Evolutionary conservation across 352 stramenopile genomes (phyloP), one percentile per base, ranked within the genome.

Genomic region (Phytophthora tubulina): DNA sequence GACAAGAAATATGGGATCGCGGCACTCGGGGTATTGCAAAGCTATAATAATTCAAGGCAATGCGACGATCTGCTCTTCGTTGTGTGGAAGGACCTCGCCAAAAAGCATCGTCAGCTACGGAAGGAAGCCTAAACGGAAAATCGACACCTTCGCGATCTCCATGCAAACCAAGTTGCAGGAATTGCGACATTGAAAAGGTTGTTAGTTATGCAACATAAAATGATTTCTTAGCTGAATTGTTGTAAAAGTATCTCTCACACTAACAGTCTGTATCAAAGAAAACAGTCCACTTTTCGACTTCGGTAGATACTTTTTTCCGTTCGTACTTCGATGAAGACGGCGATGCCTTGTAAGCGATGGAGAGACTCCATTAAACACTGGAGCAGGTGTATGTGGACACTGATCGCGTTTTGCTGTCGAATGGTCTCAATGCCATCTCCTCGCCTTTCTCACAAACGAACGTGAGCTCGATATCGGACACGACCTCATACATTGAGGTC

Each of bases 41-140:
- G 13, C 9, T 9, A 2, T 42, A 4, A 13, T 1, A 27, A 8
- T 11, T 21, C 27, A 31, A 32, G 27, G 15, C 55, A 32, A 42
- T 9, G 1, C 2, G 9, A 44, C 17, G n/a, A 33, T 6, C 31
- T 54, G 30, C 31, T 51, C 6, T 36, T 53, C 31, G 31, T 46
- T 5, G 56, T 15, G 10, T 63, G 56, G 56, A 63, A 52, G 14
- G 41, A 54, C 45, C 32, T 63, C 35, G 31, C 56, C 21, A 54
- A 45, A 7, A 17, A 33, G 9, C 8, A 27, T 45, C 30, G 42
- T 15, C 44, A 33, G 17, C 42, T 53, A 5, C 46, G 53, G 21
- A 27, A 27, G 21, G 21, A 27, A 27, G 1, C 1, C 21, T 1
- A 27, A 27, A 27, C 21, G 21, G 21, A 27, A 27, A 27, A 27